phyloP scores from a whole-genome alignment of 148 eudicot genomes.

The Diospyros kaki region DNA sequence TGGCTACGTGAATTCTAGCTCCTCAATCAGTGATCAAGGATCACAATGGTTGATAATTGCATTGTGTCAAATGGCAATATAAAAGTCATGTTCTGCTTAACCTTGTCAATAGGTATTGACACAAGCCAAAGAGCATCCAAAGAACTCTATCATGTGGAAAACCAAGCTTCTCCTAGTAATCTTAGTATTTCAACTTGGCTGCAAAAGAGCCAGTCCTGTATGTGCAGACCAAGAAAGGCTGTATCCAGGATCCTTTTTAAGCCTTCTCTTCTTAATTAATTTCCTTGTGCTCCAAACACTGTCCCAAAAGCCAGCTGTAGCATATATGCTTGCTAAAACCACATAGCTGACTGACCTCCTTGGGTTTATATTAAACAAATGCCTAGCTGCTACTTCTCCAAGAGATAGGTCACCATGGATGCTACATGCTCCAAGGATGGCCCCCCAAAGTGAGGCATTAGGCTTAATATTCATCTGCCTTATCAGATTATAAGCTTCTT shows the following conservation, averaged over 20 bases:
- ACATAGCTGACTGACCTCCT: slow-evolving; percentile 19
- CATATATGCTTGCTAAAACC: slow-evolving; percentile 26
- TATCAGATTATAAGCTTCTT: slow-evolving; percentile 16
- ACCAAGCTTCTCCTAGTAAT: slow-evolving; percentile 54
- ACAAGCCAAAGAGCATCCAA: slow-evolving; percentile 57
- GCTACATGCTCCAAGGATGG: slow-evolving; percentile 19
- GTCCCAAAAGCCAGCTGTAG: slow-evolving; percentile 17
- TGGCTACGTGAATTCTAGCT: too few relatives aligned
- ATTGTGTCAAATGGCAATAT: slow-evolving; percentile 37
- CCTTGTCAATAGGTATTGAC: slow-evolving; percentile 57
- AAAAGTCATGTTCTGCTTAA: slow-evolving; percentile 77
- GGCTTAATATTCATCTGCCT: slow-evolving; percentile 14
- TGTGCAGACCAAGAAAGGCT: background rate
- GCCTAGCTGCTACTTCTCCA: slow-evolving; percentile 21
- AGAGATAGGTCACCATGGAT: slow-evolving; percentile 14
- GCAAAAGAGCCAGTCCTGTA: background rate
- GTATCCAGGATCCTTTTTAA: slow-evolving; percentile 11
- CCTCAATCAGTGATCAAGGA: slow-evolving; percentile 13
- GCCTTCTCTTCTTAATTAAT: slow-evolving; percentile 11
- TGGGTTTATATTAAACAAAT: slow-evolving; percentile 16
- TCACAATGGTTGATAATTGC: slow-evolving; percentile 43
- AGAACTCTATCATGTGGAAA: slow-evolving; percentile 57
- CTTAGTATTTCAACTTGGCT: slow-evolving; percentile 4
- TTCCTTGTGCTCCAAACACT: slow-evolving; percentile 9
- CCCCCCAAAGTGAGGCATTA: slow-evolving; percentile 16